Evolutionary conservation across 78 protist species (phyloP), one percentile per base, ranked within the genome.

Genomic region (Dictyostelium brefeldianum): DNA sequence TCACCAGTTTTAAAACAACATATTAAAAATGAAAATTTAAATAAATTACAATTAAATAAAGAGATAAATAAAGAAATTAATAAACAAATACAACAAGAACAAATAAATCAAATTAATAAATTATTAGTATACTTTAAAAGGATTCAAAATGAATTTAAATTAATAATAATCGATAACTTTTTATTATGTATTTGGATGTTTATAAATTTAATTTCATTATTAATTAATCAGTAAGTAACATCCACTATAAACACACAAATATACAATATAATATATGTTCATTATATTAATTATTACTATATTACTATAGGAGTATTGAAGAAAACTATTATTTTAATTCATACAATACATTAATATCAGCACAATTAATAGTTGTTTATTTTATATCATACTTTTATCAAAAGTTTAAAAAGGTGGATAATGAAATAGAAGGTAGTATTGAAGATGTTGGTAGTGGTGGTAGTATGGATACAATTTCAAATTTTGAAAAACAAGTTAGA

Each of bases 201-300:
- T 65, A 29, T 65, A 10, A 65, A 65, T 65, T 29, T 65, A 65
- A 25, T 31, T 29, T 65, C 73, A 65, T 29, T 65, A 29, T 65
- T 65, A 65, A 65, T 65, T 15, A 65, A 65, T 65, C 73, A 65
- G 73, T 65, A 65, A 65, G n/a, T n/a, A n/a, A n/a, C n/a, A n/a
- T n/a, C n/a, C n/a, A n/a, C n/a, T n/a, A n/a, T n/a, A n/a, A n/a
- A n/a, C n/a, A n/a, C n/a, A n/a, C n/a, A n/a, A n/a, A n/a, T n/a
- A n/a, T n/a, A n/a, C n/a, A n/a, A n/a, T n/a, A n/a, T n/a, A n/a
- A n/a, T n/a, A n/a, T n/a, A n/a, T n/a, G n/a, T n/a, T n/a, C n/a
- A n/a, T n/a, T n/a, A n/a, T n/a, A n/a, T n/a, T n/a, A n/a, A n/a
- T n/a, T n/a, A 36, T 36, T 36, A 36, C 43, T 36, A 36, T 36